Base-by-base conservation (phyloP, 768 basidiomycete species). In the Omphalotus guepiniiformis region DNA sequence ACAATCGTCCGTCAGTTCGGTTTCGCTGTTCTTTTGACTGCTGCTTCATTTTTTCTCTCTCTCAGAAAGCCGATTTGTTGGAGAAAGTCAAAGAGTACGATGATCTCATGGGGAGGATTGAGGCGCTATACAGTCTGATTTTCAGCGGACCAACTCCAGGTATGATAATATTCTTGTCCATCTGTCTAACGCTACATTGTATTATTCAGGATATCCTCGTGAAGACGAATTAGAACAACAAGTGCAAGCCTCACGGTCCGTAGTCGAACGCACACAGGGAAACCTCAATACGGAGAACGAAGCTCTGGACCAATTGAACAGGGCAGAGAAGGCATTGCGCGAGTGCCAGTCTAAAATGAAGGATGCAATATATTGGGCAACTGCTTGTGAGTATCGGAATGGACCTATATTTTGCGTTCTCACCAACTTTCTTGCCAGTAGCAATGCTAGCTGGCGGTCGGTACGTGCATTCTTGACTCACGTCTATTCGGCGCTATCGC, bases 361-460 rank as follows among this genome's bases (percentile, higher is more conserved):
- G 25, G 45, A 47, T 32, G 45, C 45, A 4, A 47, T 47, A n/a
- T 47, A 47, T 25, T 47, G 45, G 45, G 45, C 45, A 19, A 47
- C 45, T 23, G 45, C 45, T 4, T 38, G 45, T 47, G 13, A 37
- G 45, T 35, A 26, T 19, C 13, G n/a, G n/a, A n/a, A n/a, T n/a
- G n/a, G 21, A 7, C 2, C 30, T 25, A 5, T 25, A 26, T 23
- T 26, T 16, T 9, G 18, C 35, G 21, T 25, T 37, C 26, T 27
- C 23, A n/a, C 35, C 35, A 15, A 36, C 21, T 26, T 47, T 47
- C 6, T 35, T 19, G 36, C 32, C 32, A 47, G 45, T 47, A 36
- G 45, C 45, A 11, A 47, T 47, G 45, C 36, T 47, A 34, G 45
- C 45, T 28, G 45, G 45, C 27, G 45, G 45, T 18, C 45, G 45